A percentile compares a stretch with the other conserved stretches of the same genome.
phyloP scores from a whole-genome alignment of 768 basidiomycete genomes.

The Phanerochaete carnosa region DNA sequence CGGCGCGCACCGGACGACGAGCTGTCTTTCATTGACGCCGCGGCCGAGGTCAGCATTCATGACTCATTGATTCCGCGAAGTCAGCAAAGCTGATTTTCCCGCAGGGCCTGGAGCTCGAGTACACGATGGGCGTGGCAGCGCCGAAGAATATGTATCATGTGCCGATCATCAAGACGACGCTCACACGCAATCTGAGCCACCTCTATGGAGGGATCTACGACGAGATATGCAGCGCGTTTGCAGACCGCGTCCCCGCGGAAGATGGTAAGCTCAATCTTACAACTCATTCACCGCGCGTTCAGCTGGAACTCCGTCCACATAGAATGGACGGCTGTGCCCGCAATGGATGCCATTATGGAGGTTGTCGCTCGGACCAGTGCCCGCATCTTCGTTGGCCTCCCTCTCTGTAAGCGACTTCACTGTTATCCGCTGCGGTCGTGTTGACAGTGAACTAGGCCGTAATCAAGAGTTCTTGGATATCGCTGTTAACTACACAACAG shows the following conservation, averaged over 20 bases:
- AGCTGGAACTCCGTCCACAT: background rate
- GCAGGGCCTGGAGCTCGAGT: background rate
- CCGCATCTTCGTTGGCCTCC: slow-evolving; percentile 47
- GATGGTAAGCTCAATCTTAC: background rate
- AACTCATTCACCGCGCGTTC: background rate
- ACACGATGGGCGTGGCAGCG: background rate
- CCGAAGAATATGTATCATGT: slow-evolving; percentile 2
- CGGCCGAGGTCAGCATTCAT: slow-evolving; percentile 28
- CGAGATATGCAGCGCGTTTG: slow-evolving; percentile 17
- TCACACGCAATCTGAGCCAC: slow-evolving; percentile 3
- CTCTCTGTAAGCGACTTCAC: slow-evolving; percentile 32
- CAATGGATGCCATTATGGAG: slow-evolving; percentile 17
- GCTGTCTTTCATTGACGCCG: slow-evolving; percentile 31
- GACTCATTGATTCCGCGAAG: slow-evolving; percentile 47
- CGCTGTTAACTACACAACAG: slow-evolving; percentile 28
- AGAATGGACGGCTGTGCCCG: slow-evolving; percentile 10
- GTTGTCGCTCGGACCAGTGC: slow-evolving; percentile 42
- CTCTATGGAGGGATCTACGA: slow-evolving; percentile 18
- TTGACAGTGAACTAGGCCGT: slow-evolving; percentile 29
- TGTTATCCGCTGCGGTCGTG: background rate
- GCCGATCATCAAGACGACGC: background rate
- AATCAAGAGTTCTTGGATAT: slow-evolving; percentile 34
- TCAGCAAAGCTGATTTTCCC: slow-evolving; percentile 37
- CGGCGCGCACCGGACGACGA: slow-evolving; percentile 34
- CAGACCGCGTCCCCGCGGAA: slow-evolving; percentile 11